These are phyloP conservation scores for Zygosaccharomyces pseudorouxii DNA, from an alignment of 805 yeast genomes.

Conservation along the genomic window DNA sequence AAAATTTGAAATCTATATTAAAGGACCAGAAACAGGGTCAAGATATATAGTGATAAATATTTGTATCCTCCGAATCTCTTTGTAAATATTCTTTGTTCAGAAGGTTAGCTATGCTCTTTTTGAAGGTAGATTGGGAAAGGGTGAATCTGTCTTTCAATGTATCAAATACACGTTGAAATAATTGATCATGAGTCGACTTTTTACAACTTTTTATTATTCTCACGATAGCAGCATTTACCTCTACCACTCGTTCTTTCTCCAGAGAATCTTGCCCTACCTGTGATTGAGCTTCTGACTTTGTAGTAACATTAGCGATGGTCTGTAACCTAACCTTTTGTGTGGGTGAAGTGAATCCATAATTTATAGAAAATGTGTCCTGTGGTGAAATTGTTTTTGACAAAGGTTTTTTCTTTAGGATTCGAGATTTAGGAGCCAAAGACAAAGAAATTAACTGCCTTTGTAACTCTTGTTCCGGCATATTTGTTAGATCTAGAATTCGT, in stretches of 20 bases:
- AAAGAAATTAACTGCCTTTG: constrained; percentile 76
- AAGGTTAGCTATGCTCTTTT: constrained; percentile 66
- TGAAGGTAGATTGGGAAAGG: constrained; percentile 63
- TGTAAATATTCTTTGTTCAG: constrained; percentile 78
- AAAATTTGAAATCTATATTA: constrained; percentile 31
- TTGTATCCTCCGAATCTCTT: constrained; percentile 58
- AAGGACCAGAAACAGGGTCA: constrained; percentile 8
- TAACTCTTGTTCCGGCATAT: constrained; percentile 69
- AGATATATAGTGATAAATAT: constrained; percentile 40
- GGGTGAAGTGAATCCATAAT: constrained; percentile 63
- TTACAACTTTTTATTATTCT: constrained; percentile 80
- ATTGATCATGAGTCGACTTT: constrained; percentile 54
- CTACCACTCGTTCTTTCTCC: constrained; percentile 58
- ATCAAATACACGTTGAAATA: constrained; percentile 60
- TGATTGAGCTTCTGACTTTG: constrained; percentile 16
- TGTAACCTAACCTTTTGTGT: constrained; percentile 67
- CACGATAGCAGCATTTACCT: constrained; percentile 81
- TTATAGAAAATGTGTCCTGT: constrained; percentile 61
- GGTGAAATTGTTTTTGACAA: constrained; percentile 65
- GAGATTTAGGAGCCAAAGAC: constrained; percentile 74
- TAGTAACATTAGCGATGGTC: constrained; percentile 40
- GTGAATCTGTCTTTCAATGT: constrained; percentile 60
- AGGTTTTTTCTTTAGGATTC: constrained; percentile 71
- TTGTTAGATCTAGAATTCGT: constrained; percentile 61
- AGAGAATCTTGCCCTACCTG: constrained; percentile 50